Conservation (phyloP, 2,329 filamentous ascomycete genomes). For the Alternaria consortialis region DNA sequence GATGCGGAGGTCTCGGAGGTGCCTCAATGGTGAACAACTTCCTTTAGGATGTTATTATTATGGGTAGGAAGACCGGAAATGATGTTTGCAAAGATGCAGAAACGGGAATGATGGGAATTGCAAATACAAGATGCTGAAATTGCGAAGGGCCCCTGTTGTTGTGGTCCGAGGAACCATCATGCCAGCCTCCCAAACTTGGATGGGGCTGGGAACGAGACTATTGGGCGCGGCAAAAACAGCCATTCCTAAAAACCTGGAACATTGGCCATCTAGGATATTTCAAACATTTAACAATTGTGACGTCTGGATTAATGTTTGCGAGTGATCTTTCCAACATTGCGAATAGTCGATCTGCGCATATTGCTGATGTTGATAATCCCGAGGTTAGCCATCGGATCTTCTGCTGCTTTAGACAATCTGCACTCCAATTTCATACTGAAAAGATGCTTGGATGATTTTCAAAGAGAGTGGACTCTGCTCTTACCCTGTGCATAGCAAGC, state of each 20-base stretch:
- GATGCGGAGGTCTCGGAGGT: constrained; percentile 27
- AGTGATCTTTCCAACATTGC: background rate
- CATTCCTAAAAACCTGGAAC: constrained; percentile 7
- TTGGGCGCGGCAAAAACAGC: constrained; percentile 14
- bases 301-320: constrained; percentile 1
- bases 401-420: background rate
- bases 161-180: constrained; percentile 13
- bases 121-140: constrained; percentile 5
- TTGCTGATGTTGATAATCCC: background rate
- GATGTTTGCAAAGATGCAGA: background rate
- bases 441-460: background rate
- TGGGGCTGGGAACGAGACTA: constrained; percentile 14
- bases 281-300: constrained; percentile 3
- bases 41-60: background rate
- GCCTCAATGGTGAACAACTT: background rate
- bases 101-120: constrained; percentile 1
- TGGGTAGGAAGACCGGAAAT: background rate
- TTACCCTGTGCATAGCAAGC: background rate
- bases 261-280: background rate
- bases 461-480: too few species aligned
- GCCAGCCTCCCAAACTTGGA: constrained; percentile 9
- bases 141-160: constrained; percentile 15
- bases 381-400: background rate
- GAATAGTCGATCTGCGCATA: background rate
- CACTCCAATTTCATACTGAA: background rate